Percentiles rank a stretch among this genome's conserved stretches.
These are phyloP conservation scores for Calonectria pseudoreteaudii DNA, from an alignment of 2,329 filamentous ascomycete species.

Conservation along the genomic window DNA sequence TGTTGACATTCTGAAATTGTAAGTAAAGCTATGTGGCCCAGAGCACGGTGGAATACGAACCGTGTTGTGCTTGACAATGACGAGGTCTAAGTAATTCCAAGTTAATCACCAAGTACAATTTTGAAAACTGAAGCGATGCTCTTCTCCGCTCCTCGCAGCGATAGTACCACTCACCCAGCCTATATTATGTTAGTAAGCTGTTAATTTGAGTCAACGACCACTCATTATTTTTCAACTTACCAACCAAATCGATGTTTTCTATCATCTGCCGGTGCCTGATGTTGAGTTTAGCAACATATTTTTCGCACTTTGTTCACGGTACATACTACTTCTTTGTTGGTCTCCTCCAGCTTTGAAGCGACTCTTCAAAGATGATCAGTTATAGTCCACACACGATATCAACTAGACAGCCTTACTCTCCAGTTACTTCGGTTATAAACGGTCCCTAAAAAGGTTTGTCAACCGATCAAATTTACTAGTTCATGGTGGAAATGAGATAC, in stretches of 20 bases:
- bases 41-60: background rate
- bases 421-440: slow-evolving; percentile 2
- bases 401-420: background rate
- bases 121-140: background rate
- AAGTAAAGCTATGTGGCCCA: background rate
- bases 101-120: background rate
- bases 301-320: background rate
- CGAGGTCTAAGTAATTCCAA: background rate
- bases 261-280: background rate
- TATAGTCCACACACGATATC: background rate
- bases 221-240: background rate
- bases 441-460: background rate
- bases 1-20: background rate
- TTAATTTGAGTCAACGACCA: background rate
- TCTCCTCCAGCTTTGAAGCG: background rate
- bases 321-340: background rate
- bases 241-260: slow-evolving; percentile 10
- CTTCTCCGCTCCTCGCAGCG: background rate
- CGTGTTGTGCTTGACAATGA: background rate
- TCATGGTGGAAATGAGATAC: background rate
- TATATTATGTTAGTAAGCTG: background rate
- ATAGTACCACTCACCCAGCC: slow-evolving; percentile 1
- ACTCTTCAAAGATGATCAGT: background rate
- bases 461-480: background rate
- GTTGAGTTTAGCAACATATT: background rate